Evolutionary conservation across 2,329 filamentous ascomycete genomes (phyloP).

Genomic region (Xylariaceae sp.): DNA sequence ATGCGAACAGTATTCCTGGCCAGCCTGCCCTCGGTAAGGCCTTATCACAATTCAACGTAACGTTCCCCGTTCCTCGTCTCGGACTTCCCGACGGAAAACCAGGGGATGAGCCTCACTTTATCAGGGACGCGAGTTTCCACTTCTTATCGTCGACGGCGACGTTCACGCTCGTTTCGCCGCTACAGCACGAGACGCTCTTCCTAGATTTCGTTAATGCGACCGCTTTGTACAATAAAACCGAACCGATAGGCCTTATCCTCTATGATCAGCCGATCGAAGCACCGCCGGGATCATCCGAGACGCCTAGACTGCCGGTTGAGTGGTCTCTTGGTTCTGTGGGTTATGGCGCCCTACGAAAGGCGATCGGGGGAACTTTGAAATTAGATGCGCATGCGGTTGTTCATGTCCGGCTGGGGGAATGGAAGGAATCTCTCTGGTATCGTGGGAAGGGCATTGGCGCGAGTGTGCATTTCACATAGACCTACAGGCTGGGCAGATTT

Average conservation of each 20-base stretch:
- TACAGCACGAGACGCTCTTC: conserved; percentile 66
- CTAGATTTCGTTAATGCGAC: conserved; percentile 78
- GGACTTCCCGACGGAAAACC: conserved; percentile 48
- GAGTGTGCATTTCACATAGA: conserved; percentile 19
- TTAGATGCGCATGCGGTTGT: conserved; percentile 74
- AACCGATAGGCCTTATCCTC: conserved; percentile 70
- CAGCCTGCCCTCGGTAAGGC: conserved; percentile 67
- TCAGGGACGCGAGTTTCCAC: conserved; percentile 81
- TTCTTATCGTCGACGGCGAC: conserved; percentile 79
- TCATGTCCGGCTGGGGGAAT: conserved; percentile 67
- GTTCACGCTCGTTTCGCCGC: conserved; percentile 76
- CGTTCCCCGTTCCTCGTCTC: conserved; percentile 65
- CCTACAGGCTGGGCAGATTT: no score
- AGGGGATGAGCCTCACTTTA: conserved; percentile 59
- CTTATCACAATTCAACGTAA: conserved; percentile 65
- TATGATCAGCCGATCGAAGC: conserved; percentile 71
- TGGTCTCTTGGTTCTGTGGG: conserved; percentile 75
- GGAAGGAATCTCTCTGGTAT: conserved; percentile 68
- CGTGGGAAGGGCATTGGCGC: conserved; percentile 65
- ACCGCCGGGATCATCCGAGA: conserved; percentile 65
- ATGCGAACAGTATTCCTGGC: conserved; percentile 66
- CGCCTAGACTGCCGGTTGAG: conserved; percentile 74
- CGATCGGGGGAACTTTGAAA: conserved; percentile 73
- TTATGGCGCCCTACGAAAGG: conserved; percentile 73
- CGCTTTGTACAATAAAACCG: conserved; percentile 75